These are phyloP conservation scores for Drosera capensis DNA, from an alignment of 148 eudicot species.

Conservation along the genomic window DNA sequence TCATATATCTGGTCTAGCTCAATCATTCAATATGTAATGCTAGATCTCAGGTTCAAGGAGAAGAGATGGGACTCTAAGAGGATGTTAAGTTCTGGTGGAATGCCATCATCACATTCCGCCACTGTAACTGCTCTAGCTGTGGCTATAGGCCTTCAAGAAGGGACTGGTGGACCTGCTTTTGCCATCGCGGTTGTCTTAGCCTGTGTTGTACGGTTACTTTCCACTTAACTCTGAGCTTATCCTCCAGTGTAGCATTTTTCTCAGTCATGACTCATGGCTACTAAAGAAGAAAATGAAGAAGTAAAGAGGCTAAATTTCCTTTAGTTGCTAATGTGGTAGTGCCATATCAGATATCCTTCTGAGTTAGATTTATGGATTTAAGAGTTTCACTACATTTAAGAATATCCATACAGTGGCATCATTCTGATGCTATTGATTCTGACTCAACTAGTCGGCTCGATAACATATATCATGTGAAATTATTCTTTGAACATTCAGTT, in stretches of 20 bases:
- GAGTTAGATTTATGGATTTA: too few species aligned
- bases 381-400: too few species aligned
- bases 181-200: slow-evolving; percentile 84
- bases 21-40: slow-evolving; percentile 11
- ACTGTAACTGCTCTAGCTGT: slow-evolving; percentile 70
- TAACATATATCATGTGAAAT: not conserved
- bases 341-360: too few species aligned
- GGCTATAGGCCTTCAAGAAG: slow-evolving; percentile 72
- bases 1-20: slow-evolving; percentile 2
- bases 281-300: too few species aligned
- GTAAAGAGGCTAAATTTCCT: too few species aligned
- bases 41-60: slow-evolving; percentile 68
- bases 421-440: too few species aligned
- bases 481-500: not conserved
- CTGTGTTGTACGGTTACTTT: slow-evolving; percentile 71
- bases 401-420: too few species aligned
- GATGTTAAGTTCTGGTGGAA: slow-evolving; percentile 86
- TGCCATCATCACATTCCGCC: slow-evolving; percentile 98
- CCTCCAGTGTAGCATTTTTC: not conserved
- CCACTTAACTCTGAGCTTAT: not conserved
- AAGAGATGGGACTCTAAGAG: slow-evolving; percentile 91
- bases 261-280: too few species aligned
- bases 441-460: too few species aligned
- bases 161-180: slow-evolving; percentile 56
- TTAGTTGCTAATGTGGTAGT: too few species aligned